A percentile compares a stretch with the other conserved stretches of the same genome.
phyloP scores from a whole-genome alignment of 2,329 filamentous ascomycete species.

The Cyanodermella asteris region DNA sequence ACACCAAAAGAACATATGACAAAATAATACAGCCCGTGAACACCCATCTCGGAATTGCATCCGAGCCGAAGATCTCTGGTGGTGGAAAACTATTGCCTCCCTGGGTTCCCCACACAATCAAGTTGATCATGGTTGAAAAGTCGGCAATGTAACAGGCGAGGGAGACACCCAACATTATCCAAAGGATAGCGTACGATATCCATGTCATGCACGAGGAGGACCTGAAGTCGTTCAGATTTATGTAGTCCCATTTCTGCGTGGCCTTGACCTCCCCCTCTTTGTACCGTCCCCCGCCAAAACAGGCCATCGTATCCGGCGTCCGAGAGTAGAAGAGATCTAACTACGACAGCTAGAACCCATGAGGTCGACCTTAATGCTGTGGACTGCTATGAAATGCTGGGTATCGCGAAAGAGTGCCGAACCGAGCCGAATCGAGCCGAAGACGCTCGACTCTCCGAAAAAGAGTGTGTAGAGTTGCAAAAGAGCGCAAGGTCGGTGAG shows the following conservation, averaged over 20 bases:
- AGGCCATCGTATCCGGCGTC: constrained; percentile 44
- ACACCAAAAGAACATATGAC: constrained; percentile 62
- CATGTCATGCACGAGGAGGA: constrained; percentile 54
- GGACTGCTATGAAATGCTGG: no score
- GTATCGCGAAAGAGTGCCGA: no score
- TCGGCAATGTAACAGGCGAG: constrained; percentile 74
- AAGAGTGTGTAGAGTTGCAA: no score
- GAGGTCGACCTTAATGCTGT: neutral
- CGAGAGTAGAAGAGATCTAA: no score
- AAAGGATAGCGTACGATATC: constrained; percentile 69
- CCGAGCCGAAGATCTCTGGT: no score
- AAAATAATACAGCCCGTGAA: constrained; percentile 82
- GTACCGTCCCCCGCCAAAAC: constrained; percentile 36
- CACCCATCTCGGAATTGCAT: constrained; percentile 88
- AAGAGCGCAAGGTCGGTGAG: no score
- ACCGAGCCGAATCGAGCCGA: no score
- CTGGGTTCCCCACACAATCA: constrained; percentile 69
- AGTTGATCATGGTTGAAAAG: constrained; percentile 78
- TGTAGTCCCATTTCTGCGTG: constrained; percentile 89
- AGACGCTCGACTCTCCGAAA: no score
- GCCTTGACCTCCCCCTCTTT: constrained; percentile 45
- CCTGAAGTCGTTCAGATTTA: constrained; percentile 60
- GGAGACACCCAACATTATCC: constrained; percentile 56
- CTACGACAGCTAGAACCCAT: no score
- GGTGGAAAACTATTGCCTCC: constrained; percentile 51